Base-by-base conservation (phyloP, 2,329 filamentous ascomycete genomes). In the Pseudomassariella vexata region DNA sequence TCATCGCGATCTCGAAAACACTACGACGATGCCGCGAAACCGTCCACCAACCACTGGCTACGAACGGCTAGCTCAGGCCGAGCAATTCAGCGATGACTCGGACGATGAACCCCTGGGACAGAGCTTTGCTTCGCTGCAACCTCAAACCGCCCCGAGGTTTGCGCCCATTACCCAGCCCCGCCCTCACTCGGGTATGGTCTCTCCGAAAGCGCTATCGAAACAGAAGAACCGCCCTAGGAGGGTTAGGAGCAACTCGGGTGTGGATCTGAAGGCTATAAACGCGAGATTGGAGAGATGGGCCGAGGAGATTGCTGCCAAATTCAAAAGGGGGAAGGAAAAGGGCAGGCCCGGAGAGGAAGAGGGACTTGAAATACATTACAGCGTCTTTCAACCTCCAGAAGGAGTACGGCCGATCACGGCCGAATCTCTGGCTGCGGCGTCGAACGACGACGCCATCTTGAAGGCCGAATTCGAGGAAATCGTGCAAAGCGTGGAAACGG, bases 241-340 rank as follows among this genome's bases (percentile, higher is more conserved):
- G 15, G 41, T 37, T 26, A 42, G 53, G 31, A 84, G 85, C 53
- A 92, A 89, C 48, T 87, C 87, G 14, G 90, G 89, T 3, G 90
- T 98, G 12, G 92, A 98, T 53, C 85, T 98, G 54, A 96, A 96
- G 57, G 92, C 92, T 38, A 96, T 98, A 62, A 98, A 98, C 59
- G 89, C 90, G 37, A 76, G 92, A 16, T 67, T 98, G 17, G 92
- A 98, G 62, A 75, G 85, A 55, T 98, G 92, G 92, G 92, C 92
- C 11, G 92, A 96, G 48, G 92, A 98, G 63, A 96, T 98, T 51
- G 89, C 92, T 19, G 85, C 87, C 46, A 92, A 94, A 49, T 96
- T 98, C 73, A 96, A 95, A 66, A 85, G 89, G 43, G 70, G 75
- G 46, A 81, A 80, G 49, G 78, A 82, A 33, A 86, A 80, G 55